Base-by-base conservation (phyloP, 164 flowering plant genomes). In the Tetrastigma voinierianum region DNA sequence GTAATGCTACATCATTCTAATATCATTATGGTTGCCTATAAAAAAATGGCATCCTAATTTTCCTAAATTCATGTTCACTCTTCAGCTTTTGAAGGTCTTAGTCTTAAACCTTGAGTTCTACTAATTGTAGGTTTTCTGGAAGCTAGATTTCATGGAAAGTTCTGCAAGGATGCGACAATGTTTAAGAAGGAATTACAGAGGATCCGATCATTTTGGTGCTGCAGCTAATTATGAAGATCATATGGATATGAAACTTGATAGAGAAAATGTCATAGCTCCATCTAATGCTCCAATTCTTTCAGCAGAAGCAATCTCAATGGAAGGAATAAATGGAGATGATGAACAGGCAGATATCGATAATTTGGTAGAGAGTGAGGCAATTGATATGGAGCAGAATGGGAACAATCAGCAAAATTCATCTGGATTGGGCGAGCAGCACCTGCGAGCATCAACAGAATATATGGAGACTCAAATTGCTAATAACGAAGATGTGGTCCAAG, bases 131-230 rank as follows among this genome's bases (percentile, higher is more conserved):
- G 81, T 86, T 25, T 96, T 90, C 77, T 96, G 98, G 97, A 93
- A 90, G 87, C 87, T 96, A 62, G 98, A 96, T 70, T 74, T 71
- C 46, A 87, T 86, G 96, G 99, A 96, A 84, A 93, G 82, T 77
- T 93, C 97, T 70, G 82, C 90, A 17, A 82, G 99, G 75, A 96
- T 96, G 99, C 84, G 98, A 78, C 80, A 69, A 75, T 84, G 84
- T 69, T 63, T 93, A 74, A 86, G 90, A 71, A 88, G 88, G 78
- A 84, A 91, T 63, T 96, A 90, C 70, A 69, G 64, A 72, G 98
- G 99, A 15, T 85, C 91, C 59, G 87, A 85, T 72, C 99, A 96
- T 76, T 62, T 77, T 67, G 99, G 97, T 76, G 93, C 97, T 65
- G 93, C 97, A 77, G 98, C 97, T 68, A 71, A 90, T 81, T 84